phyloP scores from a whole-genome alignment of 768 basidiomycete genomes.

The button mushroom (Agaricus bisporus) region DNA sequence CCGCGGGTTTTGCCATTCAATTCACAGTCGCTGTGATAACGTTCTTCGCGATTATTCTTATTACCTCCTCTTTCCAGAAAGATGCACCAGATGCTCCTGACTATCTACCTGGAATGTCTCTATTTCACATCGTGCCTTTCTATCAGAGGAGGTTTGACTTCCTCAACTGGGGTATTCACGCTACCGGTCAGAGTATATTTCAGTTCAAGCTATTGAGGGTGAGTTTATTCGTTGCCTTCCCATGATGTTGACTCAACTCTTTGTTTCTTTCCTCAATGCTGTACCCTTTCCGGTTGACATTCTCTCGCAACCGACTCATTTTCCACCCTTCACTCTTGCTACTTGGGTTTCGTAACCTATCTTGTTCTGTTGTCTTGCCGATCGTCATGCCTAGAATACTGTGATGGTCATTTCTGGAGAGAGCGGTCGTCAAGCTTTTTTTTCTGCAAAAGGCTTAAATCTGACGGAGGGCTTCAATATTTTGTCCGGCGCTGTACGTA shows the following conservation, averaged over 20 bases:
- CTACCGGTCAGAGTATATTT: slow-evolving; percentile 59
- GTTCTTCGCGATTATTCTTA: slow-evolving; percentile 38
- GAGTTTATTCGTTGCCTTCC: slow-evolving; percentile 21
- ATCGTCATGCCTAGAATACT: slow-evolving; percentile 42
- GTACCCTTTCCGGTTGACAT: neutral
- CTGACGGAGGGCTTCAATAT: slow-evolving; percentile 77
- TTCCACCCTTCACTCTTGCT: too few relatives aligned
- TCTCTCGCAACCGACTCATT: too few relatives aligned
- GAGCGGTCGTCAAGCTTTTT: slow-evolving; percentile 61
- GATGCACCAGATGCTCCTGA: slow-evolving; percentile 47
- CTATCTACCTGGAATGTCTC: slow-evolving; percentile 50
- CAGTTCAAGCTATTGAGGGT: slow-evolving; percentile 67
- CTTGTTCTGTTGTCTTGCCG: neutral
- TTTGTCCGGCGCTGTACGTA: slow-evolving; percentile 69
- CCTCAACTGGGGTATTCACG: slow-evolving; percentile 63
- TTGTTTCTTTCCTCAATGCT: neutral
- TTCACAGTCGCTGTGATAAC: slow-evolving; percentile 42
- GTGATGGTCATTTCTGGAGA: slow-evolving; percentile 77
- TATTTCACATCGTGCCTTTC: slow-evolving; percentile 60
- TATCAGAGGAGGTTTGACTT: slow-evolving; percentile 69
- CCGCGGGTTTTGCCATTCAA: slow-evolving; percentile 43
- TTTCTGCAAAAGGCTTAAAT: slow-evolving; percentile 64
- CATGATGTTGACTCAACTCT: slow-evolving; percentile 1
- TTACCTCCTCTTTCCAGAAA: slow-evolving; percentile 40
- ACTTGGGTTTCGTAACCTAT: slow-evolving; percentile 6